Conservation (phyloP, 768 basidiomycete genomes). For the Termitomyces sp. region DNA sequence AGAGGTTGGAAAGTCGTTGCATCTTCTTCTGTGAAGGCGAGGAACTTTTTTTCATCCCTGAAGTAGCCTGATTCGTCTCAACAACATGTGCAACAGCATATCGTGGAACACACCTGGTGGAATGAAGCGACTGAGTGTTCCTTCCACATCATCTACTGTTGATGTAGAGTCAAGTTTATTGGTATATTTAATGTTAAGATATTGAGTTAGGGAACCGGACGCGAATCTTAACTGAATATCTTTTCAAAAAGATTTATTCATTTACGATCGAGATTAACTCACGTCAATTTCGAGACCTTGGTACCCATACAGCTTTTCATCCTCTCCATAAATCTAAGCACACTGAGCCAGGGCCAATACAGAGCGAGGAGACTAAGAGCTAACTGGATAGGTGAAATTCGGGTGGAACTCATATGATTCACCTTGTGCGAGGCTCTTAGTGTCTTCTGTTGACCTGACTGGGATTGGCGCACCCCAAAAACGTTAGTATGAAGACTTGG, state of each 20-base stretch:
- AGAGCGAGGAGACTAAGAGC: constrained; percentile 17
- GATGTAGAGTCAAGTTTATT: constrained; percentile 57
- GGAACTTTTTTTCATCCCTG: constrained; percentile 62
- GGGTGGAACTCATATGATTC: constrained; percentile 77
- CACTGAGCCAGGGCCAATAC: neutral
- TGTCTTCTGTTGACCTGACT: constrained; percentile 74
- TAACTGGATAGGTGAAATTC: constrained; percentile 88
- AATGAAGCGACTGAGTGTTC: constrained; percentile 69
- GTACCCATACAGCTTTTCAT: constrained; percentile 96
- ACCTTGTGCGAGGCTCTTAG: constrained; percentile 44
- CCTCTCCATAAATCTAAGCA: constrained; percentile 87
- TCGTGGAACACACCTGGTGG: constrained; percentile 49
- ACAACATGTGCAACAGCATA: neutral
- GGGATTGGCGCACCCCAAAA: constrained; percentile 3
- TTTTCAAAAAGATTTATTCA: neutral
- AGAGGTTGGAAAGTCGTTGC: constrained; percentile 71
- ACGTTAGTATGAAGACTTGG: neutral
- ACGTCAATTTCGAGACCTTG: constrained; percentile 80
- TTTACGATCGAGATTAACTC: constrained; percentile 17
- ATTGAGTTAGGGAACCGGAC: constrained; percentile 80
- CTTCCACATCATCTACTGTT: constrained; percentile 85
- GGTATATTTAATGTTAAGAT: constrained; percentile 62
- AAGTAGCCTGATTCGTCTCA: constrained; percentile 51
- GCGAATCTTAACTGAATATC: constrained; percentile 67
- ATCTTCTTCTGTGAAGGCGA: constrained; percentile 67